phyloP scores from a whole-genome alignment of 495 filamentous ascomycete species.

The Durotheca rogersii region DNA sequence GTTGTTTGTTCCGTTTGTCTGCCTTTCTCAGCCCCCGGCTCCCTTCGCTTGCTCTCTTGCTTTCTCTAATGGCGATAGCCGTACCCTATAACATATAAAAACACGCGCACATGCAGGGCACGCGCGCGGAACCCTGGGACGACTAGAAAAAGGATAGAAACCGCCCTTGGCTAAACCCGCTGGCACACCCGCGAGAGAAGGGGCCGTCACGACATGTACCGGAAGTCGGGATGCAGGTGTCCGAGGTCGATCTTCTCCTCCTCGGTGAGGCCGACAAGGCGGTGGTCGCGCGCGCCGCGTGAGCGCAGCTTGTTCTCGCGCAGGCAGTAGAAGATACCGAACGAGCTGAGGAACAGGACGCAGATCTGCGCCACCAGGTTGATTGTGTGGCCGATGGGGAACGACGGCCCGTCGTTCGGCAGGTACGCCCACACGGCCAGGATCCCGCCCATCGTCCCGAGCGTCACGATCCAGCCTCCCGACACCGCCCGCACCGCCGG shows the following conservation, averaged over 20 bases:
- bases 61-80: no score
- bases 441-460: slow-evolving; percentile 58
- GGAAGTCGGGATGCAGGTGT: slow-evolving; percentile 55
- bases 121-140: no score
- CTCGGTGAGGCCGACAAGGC: slow-evolving; percentile 53
- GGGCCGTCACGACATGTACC: slow-evolving; percentile 43
- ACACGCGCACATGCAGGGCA: no score
- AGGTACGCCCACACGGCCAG: slow-evolving; percentile 60
- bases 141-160: not conserved
- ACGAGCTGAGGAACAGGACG: slow-evolving; percentile 43
- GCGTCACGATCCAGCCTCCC: slow-evolving; percentile 53
- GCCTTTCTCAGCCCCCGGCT: no score
- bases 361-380: slow-evolving; percentile 53
- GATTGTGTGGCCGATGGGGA: slow-evolving; percentile 58
- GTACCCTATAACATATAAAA: no score
- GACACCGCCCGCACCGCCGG: slow-evolving; percentile 58
- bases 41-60: no score
- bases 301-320: slow-evolving; percentile 55
- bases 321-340: slow-evolving; percentile 53
- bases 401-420: slow-evolving; percentile 49
- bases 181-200: not conserved
- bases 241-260: slow-evolving; percentile 50
- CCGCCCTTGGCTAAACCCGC: not conserved
- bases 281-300: slow-evolving; percentile 51
- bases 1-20: no score